These are phyloP conservation scores for Ophiorrhiza pumila DNA, from an alignment of 257 asterid genomes.

Conservation along the genomic window DNA sequence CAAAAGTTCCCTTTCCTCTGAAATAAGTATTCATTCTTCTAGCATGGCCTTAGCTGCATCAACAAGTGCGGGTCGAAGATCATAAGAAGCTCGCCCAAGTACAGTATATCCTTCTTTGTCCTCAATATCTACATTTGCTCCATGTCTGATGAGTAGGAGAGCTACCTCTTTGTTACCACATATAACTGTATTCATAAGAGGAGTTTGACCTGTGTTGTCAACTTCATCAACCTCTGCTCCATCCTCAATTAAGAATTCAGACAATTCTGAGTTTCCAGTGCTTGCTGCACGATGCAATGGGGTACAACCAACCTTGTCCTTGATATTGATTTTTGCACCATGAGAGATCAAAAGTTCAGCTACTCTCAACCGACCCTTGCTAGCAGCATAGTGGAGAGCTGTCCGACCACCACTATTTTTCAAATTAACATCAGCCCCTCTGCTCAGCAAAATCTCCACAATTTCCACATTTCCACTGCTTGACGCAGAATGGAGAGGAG, in stretches of 20 bases:
- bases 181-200: slow-evolving; percentile 87
- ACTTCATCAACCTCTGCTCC: slow-evolving; percentile 88
- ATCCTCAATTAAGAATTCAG: slow-evolving; percentile 87
- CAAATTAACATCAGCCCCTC: slow-evolving; percentile 72
- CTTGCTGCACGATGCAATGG: slow-evolving; percentile 99
- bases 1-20: not conserved
- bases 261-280: slow-evolving; percentile 62
- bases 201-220: slow-evolving; percentile 86
- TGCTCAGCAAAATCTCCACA: slow-evolving; percentile 63
- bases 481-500: slow-evolving; percentile 92
- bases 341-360: slow-evolving; percentile 74
- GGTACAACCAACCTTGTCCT: slow-evolving; percentile 98
- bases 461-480: slow-evolving; percentile 73
- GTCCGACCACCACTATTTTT: slow-evolving; percentile 84
- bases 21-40: slow-evolving; percentile 52
- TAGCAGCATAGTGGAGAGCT: slow-evolving; percentile 96
- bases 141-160: slow-evolving; percentile 88
- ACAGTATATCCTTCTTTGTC: slow-evolving; percentile 94
- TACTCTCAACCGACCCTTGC: slow-evolving; percentile 76
- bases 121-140: slow-evolving; percentile 78
- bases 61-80: slow-evolving; percentile 55
- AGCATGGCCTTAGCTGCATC: slow-evolving; percentile 92
- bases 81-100: slow-evolving; percentile 76
- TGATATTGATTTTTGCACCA: slow-evolving; percentile 75
- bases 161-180: slow-evolving; percentile 78